A percentile compares a stretch with the other conserved stretches of the same genome.
Conservation (phyloP, 805 yeast genomes). For the Allodekkera sacchari region DNA sequence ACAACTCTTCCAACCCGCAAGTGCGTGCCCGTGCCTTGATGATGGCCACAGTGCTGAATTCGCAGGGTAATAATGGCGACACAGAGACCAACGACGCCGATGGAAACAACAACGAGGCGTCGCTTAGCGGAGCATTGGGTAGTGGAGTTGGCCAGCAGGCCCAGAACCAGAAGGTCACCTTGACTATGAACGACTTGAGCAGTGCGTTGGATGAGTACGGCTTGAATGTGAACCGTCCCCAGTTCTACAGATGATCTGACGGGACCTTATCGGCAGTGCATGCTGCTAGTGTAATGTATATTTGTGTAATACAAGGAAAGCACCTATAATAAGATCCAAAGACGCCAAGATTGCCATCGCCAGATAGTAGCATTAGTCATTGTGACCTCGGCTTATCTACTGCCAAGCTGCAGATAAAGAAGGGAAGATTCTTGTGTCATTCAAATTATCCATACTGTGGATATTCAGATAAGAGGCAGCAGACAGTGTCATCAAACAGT, state of each 20-base stretch:
- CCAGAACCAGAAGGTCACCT: slow-evolving; percentile 52
- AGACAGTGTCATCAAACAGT: too few species aligned
- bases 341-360: too few species aligned
- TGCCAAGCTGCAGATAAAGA: too few species aligned
- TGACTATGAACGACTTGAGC: slow-evolving; percentile 89
- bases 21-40: slow-evolving; percentile 71
- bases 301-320: too few species aligned
- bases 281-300: too few species aligned
- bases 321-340: too few species aligned
- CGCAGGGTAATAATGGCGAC: slow-evolving; percentile 15
- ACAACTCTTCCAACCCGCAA: slow-evolving; percentile 78
- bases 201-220: slow-evolving; percentile 85
- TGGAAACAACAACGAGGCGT: slow-evolving; percentile 4
- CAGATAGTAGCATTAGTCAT: too few species aligned
- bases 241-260: slow-evolving; percentile 73
- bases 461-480: too few species aligned
- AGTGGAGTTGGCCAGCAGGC: slow-evolving; percentile 11
- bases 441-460: too few species aligned
- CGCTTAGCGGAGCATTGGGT: slow-evolving; percentile 18
- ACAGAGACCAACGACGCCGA: slow-evolving; percentile 21
- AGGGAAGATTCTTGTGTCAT: too few species aligned
- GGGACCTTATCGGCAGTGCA: too few species aligned
- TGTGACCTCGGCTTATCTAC: too few species aligned
- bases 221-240: slow-evolving; percentile 81
- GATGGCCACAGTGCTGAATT: slow-evolving; percentile 41